A percentile compares a stretch with the other conserved stretches of the same genome.
These are phyloP conservation scores for Boletus fagicola DNA, from an alignment of 768 basidiomycete species.

Conservation along the genomic window DNA sequence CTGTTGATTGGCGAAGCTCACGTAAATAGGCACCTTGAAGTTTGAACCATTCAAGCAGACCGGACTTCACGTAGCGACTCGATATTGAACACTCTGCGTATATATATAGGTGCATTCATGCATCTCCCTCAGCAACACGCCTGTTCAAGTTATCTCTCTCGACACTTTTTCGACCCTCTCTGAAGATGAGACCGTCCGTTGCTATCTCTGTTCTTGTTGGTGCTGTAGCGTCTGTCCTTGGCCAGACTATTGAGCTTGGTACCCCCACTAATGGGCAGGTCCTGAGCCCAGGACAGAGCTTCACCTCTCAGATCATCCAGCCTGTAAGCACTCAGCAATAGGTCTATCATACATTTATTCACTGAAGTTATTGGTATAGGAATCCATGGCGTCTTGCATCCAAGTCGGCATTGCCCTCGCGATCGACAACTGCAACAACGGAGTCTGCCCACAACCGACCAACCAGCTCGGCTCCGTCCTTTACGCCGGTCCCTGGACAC, in stretches of 20 bases:
- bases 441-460: slow-evolving; percentile 23
- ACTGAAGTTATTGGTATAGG: slow-evolving; percentile 6
- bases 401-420: slow-evolving; percentile 35
- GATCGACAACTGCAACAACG: slow-evolving; percentile 19
- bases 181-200: slow-evolving; percentile 19
- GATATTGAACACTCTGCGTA: neutral
- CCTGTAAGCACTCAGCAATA: slow-evolving; percentile 18
- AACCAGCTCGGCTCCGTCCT: slow-evolving; percentile 25
- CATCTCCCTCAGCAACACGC: neutral
- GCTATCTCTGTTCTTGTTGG: slow-evolving; percentile 5
- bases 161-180: neutral
- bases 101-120: slow-evolving; percentile 1
- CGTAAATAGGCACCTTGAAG: too few species aligned
- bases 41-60: too few species aligned
- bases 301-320: slow-evolving; percentile 18
- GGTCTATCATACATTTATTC: neutral
- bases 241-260: slow-evolving; percentile 31
- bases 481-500: slow-evolving; percentile 30
- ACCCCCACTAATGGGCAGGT: slow-evolving; percentile 21
- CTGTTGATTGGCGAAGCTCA: too few species aligned
- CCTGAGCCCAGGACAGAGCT: slow-evolving; percentile 15
- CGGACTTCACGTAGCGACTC: neutral
- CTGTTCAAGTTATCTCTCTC: neutral
- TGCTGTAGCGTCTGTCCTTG: slow-evolving; percentile 12
- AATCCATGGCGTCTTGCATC: slow-evolving; percentile 15